Percentiles rank a stretch among this genome's conserved stretches.
Evolutionary conservation across 768 basidiomycete species (phyloP).

Genomic region (Tylopilus felleus): DNA sequence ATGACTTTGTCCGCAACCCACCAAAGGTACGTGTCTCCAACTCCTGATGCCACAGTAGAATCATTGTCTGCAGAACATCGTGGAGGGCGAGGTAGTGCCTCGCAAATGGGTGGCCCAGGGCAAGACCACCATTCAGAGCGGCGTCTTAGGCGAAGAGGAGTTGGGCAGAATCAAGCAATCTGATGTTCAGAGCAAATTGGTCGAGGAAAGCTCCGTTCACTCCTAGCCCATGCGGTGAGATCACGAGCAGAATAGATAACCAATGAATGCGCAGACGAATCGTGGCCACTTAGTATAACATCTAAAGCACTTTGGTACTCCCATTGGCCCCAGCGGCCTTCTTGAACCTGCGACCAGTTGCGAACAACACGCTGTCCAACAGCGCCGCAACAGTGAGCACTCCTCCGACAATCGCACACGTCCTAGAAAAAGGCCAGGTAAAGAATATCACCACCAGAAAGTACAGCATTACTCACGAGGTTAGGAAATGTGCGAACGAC

Average conservation of each 20-base stretch:
- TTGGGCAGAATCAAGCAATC: constrained; percentile 18
- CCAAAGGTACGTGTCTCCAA: constrained; percentile 21
- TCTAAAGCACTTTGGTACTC: constrained; percentile 32
- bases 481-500: constrained; percentile 96
- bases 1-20: constrained; percentile 32
- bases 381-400: constrained; percentile 92
- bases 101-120: constrained; percentile 23
- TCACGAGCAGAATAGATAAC: constrained; percentile 15
- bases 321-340: constrained; percentile 41
- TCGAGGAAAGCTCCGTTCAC: constrained; percentile 26
- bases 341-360: constrained; percentile 71
- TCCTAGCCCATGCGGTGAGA: not conserved
- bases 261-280: constrained; percentile 9
- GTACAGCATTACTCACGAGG: constrained; percentile 65
- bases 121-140: not conserved
- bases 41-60: too few relatives aligned
- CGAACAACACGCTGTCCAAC: constrained; percentile 83
- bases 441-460: not conserved
- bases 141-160: constrained; percentile 2
- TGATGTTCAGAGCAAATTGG: constrained; percentile 15
- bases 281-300: constrained; percentile 8
- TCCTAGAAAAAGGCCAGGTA: constrained; percentile 44
- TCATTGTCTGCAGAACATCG: constrained; percentile 18
- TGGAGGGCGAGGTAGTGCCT: not conserved
- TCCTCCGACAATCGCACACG: constrained; percentile 96